Conservation (phyloP, 1,139 yeast genomes). For the Scheffersomyces lignicola region DNA sequence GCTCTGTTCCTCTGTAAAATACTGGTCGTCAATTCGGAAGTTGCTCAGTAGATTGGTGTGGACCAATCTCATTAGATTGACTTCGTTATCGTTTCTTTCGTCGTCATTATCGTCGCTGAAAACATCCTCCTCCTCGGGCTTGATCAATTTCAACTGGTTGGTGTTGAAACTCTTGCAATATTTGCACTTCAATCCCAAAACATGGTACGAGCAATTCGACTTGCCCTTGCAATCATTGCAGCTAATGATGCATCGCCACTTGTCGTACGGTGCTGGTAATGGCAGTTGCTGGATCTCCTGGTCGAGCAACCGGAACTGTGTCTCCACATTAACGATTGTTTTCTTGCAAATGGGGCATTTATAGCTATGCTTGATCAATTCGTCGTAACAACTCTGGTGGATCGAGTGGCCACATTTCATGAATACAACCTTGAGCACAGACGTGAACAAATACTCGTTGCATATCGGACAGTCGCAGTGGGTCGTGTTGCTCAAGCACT, state of each 20-base stretch:
- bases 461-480: constrained; percentile 94
- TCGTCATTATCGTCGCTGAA: constrained; percentile 20
- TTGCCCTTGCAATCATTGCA: constrained; percentile 92
- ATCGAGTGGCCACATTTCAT: constrained; percentile 96
- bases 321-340: constrained; percentile 82
- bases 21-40: constrained; percentile 30
- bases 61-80: constrained; percentile 29
- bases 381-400: constrained; percentile 81
- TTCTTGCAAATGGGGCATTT: constrained; percentile 90
- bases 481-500: constrained; percentile 82
- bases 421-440: constrained; percentile 82
- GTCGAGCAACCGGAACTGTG: constrained; percentile 83
- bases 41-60: constrained; percentile 40
- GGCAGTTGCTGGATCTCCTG: constrained; percentile 76
- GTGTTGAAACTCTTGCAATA: constrained; percentile 89
- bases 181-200: constrained; percentile 82
- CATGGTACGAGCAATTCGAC: constrained; percentile 74
- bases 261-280: constrained; percentile 74
- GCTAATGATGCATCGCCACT: constrained; percentile 74
- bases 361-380: constrained; percentile 75
- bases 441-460: constrained; percentile 85
- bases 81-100: constrained; percentile 8
- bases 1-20: constrained; percentile 10
- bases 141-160: constrained; percentile 63
- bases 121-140: constrained; percentile 50